These are phyloP conservation scores for Globisporangium radiosum DNA, from an alignment of 352 stramenopile species.

Conservation along the genomic window DNA sequence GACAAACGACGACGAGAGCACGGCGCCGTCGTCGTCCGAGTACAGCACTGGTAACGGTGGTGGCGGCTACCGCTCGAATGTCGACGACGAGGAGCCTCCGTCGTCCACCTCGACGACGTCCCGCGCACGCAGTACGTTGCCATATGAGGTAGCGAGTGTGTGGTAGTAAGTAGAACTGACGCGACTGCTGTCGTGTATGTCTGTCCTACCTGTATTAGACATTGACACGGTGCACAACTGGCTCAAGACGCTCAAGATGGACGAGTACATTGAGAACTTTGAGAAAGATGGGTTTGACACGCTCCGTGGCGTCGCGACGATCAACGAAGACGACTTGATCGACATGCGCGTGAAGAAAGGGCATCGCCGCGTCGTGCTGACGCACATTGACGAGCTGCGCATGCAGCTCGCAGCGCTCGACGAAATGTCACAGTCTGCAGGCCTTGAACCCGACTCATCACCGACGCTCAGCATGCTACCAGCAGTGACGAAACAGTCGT, in stretches of 20 bases:
- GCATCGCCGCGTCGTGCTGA: constrained; percentile 76
- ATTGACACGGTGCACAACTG: constrained; percentile 78
- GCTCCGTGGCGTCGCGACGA: constrained; percentile 74
- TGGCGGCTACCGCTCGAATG: constrained; percentile 11
- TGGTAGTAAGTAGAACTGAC: too few relatives aligned
- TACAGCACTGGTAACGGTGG: neutral
- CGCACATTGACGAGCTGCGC: constrained; percentile 81
- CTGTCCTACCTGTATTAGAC: constrained; percentile 23
- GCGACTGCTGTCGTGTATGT: neutral
- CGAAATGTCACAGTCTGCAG: constrained; percentile 43
- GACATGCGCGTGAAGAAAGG: constrained; percentile 88
- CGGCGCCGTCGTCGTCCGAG: constrained; percentile 7
- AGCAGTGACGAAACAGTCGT: constrained; percentile 45
- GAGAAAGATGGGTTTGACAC: constrained; percentile 87
- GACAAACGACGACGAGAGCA: constrained; percentile 48
- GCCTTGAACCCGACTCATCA: constrained; percentile 61
- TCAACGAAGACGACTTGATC: constrained; percentile 83
- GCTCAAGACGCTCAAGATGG: constrained; percentile 85
- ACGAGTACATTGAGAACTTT: constrained; percentile 84
- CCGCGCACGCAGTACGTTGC: constrained; percentile 39
- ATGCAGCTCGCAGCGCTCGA: constrained; percentile 59
- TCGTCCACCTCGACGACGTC: constrained; percentile 14
- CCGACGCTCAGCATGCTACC: constrained; percentile 76
- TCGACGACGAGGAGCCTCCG: constrained; percentile 39
- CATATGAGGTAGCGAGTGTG: too few relatives aligned